Evolutionary conservation across 139 green algal genomes (phyloP).

Genomic region (Chlorella sp.): DNA sequence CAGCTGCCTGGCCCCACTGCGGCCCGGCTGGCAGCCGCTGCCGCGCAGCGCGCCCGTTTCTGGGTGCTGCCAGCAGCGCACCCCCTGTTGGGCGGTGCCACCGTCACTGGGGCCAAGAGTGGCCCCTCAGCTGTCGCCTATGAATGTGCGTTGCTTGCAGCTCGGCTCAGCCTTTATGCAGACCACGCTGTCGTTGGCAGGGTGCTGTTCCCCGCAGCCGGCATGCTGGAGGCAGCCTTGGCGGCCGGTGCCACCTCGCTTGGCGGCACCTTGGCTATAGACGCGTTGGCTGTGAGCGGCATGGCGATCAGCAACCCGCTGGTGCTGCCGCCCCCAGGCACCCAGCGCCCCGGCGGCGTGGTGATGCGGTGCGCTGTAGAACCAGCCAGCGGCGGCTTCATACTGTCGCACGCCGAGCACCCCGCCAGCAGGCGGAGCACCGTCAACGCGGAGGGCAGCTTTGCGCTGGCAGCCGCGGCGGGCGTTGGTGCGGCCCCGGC

Average conservation of each 20-base stretch:
- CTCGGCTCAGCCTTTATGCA: constrained; percentile 50
- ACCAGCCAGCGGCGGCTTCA: constrained; percentile 8
- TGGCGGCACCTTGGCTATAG: not conserved
- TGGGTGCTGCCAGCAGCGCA: constrained; percentile 42
- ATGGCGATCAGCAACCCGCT: constrained; percentile 35
- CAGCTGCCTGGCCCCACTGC: not conserved
- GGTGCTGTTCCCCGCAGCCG: constrained; percentile 67
- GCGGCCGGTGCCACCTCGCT: constrained; percentile 32
- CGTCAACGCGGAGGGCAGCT: not conserved
- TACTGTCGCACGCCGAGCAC: not conserved
- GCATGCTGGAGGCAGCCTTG: constrained; percentile 68
- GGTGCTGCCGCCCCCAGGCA: constrained; percentile 4
- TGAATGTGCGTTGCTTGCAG: constrained; percentile 30
- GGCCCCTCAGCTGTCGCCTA: constrained; percentile 20
- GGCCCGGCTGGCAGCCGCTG: not conserved
- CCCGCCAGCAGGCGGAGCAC: not conserved
- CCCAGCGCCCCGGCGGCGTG: not conserved
- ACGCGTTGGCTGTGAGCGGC: not conserved
- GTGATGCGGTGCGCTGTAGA: constrained; percentile 22
- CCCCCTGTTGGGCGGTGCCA: constrained; percentile 4
- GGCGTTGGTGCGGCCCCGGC: not conserved
- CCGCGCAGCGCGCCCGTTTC: not conserved
- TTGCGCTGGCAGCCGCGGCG: not conserved
- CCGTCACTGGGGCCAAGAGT: not conserved
- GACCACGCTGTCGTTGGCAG: constrained; percentile 71